Percentiles rank a stretch among this genome's conserved stretches.
Evolutionary conservation across 1,139 yeast species (phyloP).

Genomic region (Ashbya aceris): DNA sequence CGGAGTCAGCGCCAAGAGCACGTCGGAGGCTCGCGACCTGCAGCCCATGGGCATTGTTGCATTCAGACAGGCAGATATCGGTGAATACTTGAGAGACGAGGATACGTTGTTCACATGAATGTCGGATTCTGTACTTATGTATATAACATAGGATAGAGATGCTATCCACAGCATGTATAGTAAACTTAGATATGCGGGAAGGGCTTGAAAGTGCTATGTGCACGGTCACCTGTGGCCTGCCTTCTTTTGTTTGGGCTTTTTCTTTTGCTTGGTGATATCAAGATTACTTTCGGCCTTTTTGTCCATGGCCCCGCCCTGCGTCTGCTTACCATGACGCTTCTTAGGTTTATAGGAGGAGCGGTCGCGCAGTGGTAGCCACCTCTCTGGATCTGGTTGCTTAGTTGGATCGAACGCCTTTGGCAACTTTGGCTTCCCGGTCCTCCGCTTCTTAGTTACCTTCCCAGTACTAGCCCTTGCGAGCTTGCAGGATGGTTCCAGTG

Average conservation of each 20-base stretch:
- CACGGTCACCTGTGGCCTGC: conserved; percentile 10
- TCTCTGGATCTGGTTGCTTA: conserved; percentile 49
- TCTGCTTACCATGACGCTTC: conserved; percentile 41
- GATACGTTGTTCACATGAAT: conserved; percentile 78
- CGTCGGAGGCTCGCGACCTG: conserved; percentile 77
- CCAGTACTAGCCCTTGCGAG: conserved; percentile 10
- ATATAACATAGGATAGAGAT: background rate
- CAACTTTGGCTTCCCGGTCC: conserved; percentile 34
- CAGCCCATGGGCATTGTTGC: conserved; percentile 94
- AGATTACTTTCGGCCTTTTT: conserved; percentile 38
- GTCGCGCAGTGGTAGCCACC: conserved; percentile 87
- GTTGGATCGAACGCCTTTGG: conserved; percentile 36
- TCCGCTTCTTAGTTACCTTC: conserved; percentile 30
- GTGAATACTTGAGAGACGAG: conserved; percentile 96
- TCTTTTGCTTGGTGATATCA: conserved; percentile 36
- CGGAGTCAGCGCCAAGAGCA: conserved; percentile 89
- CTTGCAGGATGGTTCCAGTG: conserved; percentile 24
- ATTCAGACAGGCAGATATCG: conserved; percentile 95
- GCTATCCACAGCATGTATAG: background rate
- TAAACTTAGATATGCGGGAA: background rate
- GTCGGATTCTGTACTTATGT: background rate
- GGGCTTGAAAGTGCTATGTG: background rate
- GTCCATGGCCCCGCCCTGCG: conserved; percentile 69
- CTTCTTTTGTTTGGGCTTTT: conserved; percentile 38
- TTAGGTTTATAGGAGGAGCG: conserved; percentile 77